Conservation (phyloP, 75 land plant species). For the Ceratopteris richardii region DNA sequence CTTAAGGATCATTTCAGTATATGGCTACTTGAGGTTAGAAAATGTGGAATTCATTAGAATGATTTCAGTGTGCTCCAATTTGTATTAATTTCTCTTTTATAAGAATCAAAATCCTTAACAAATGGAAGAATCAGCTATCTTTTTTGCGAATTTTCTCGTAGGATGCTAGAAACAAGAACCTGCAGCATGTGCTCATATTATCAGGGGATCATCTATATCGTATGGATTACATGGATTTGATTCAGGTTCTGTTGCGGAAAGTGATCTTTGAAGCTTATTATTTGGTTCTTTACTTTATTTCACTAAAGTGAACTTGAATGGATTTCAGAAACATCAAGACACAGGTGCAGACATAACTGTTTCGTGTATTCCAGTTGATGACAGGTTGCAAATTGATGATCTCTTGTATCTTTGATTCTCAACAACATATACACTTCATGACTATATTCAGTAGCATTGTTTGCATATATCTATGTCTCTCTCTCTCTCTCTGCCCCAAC, state of each 20-base stretch:
- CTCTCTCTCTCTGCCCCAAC: too few relatives aligned
- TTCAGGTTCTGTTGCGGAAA: slow-evolving; percentile 66
- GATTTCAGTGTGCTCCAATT: too few relatives aligned
- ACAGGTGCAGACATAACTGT: slow-evolving; percentile 71
- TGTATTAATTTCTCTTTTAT: too few relatives aligned
- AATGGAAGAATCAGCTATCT: too few relatives aligned
- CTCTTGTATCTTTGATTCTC: not conserved
- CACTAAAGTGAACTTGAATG: not conserved
- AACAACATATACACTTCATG: not conserved
- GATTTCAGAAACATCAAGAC: slow-evolving; percentile 67
- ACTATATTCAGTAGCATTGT: too few relatives aligned
- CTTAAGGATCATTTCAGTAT: not conserved
- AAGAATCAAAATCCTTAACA: too few relatives aligned
- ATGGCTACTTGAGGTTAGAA: not conserved
- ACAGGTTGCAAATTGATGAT: slow-evolving; percentile 35
- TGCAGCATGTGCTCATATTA: slow-evolving; percentile 70
- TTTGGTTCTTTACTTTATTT: not conserved
- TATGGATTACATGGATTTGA: slow-evolving; percentile 89
- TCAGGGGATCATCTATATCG: slow-evolving; percentile 89
- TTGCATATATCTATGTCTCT: too few relatives aligned
- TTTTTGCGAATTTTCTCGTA: slow-evolving; percentile 17
- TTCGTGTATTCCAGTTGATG: slow-evolving; percentile 71
- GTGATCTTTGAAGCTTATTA: too few relatives aligned
- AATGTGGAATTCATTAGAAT: too few relatives aligned
- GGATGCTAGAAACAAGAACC: slow-evolving; percentile 73